Evolutionary conservation across 2,329 filamentous ascomycete species (phyloP).

Genomic region (Aspergillus versicolor): DNA sequence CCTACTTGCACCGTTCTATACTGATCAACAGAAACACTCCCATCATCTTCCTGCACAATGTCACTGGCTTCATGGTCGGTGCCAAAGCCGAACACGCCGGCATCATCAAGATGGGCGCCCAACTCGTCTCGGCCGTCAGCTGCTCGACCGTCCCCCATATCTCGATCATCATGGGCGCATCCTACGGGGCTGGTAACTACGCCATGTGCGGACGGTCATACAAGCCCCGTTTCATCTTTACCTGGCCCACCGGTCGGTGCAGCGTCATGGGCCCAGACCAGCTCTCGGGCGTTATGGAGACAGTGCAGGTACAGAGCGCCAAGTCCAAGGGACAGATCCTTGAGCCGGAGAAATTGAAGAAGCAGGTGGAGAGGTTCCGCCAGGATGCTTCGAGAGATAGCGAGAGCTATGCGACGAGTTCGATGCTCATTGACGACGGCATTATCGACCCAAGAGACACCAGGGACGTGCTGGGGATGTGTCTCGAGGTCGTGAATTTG

Average conservation of each 20-base stretch:
- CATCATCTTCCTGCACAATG: constrained; percentile 49
- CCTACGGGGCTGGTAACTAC: constrained; percentile 50
- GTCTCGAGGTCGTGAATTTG: constrained; percentile 33
- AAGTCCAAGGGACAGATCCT: constrained; percentile 24
- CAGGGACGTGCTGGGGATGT: constrained; percentile 38
- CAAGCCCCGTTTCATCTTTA: constrained; percentile 45
- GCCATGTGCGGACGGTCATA: constrained; percentile 49
- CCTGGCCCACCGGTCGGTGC: constrained; percentile 42
- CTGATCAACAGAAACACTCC: constrained; percentile 31
- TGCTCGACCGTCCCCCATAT: constrained; percentile 48
- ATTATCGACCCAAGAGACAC: constrained; percentile 42
- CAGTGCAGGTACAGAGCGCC: constrained; percentile 28
- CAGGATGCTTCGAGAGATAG: constrained; percentile 31
- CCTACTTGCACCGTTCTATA: background rate
- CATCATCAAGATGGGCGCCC: constrained; percentile 48
- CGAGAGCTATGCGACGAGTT: constrained; percentile 36
- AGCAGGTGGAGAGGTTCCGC: constrained; percentile 24
- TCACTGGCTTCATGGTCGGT: constrained; percentile 52
- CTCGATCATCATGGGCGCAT: constrained; percentile 45
- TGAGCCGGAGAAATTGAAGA: constrained; percentile 25
- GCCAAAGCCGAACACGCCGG: constrained; percentile 45
- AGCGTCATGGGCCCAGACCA: constrained; percentile 46
- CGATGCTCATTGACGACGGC: constrained; percentile 36
- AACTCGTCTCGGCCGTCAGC: constrained; percentile 47
- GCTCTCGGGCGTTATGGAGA: constrained; percentile 41